A percentile compares a stretch with the other conserved stretches of the same genome.
These are phyloP conservation scores for Setaria italica DNA, from an alignment of 202 grass and related monocot genomes.

Conservation along the genomic window DNA sequence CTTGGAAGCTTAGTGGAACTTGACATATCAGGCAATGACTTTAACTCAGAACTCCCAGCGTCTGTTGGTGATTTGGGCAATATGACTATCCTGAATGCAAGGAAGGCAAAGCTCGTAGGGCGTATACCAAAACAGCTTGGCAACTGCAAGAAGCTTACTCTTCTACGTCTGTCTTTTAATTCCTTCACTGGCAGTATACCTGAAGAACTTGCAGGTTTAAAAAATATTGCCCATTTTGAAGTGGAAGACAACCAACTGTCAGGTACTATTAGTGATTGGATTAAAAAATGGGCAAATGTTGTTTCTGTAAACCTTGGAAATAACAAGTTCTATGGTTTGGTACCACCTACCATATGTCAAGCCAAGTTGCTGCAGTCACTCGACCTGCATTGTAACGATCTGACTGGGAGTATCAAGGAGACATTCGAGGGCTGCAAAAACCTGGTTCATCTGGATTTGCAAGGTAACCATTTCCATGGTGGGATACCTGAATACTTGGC, in stretches of 20 bases:
- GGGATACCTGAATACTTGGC: constrained; percentile 72
- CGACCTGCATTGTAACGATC: constrained; percentile 57
- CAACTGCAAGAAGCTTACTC: constrained; percentile 68
- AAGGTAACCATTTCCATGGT: constrained; percentile 63
- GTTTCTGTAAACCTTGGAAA: constrained; percentile 51
- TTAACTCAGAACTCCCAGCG: constrained; percentile 59
- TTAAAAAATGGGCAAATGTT: constrained; percentile 60
- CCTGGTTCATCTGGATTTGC: constrained; percentile 62
- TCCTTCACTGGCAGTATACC: constrained; percentile 66
- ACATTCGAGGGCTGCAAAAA: constrained; percentile 65
- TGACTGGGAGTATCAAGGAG: constrained; percentile 66
- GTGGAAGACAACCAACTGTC: constrained; percentile 69
- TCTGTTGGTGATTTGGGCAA: constrained; percentile 66
- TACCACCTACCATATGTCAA: constrained; percentile 59
- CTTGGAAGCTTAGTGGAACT: constrained; percentile 63
- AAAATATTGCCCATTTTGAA: constrained; percentile 56
- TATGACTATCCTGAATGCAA: constrained; percentile 51
- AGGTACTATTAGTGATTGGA: constrained; percentile 62
- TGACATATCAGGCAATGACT: constrained; percentile 74
- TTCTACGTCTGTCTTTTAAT: constrained; percentile 63
- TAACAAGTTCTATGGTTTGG: constrained; percentile 57
- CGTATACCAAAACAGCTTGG: constrained; percentile 69
- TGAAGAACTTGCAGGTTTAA: constrained; percentile 59
- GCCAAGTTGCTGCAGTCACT: constrained; percentile 54
- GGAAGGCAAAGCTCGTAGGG: constrained; percentile 57